Evolutionary conservation across 2,329 filamentous ascomycete species (phyloP).

Genomic region (Ophiostoma pallidulum): DNA sequence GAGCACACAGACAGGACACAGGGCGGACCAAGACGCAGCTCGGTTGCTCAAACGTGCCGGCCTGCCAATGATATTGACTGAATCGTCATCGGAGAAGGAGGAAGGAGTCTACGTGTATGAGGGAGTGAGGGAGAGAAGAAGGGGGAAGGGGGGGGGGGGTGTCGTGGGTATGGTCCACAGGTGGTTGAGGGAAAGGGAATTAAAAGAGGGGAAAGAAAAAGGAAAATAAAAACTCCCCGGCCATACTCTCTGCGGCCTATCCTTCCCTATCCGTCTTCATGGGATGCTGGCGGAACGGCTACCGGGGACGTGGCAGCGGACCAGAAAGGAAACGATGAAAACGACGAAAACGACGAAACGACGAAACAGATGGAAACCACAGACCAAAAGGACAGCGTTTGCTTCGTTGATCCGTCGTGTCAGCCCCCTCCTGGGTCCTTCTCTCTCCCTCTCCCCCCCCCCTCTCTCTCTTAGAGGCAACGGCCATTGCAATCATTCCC

Average conservation of each 20-base stretch:
- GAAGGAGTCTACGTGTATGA: no score
- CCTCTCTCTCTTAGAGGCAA: no score
- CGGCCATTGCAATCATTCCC: no score
- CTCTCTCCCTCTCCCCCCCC: not conserved
- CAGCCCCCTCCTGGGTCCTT: not conserved
- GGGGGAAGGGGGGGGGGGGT: not conserved
- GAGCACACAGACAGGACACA: not conserved
- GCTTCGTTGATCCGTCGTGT: conserved; percentile 3
- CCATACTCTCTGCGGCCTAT: no score
- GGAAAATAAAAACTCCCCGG: no score
- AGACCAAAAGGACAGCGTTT: conserved; percentile 6
- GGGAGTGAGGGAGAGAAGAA: not conserved
- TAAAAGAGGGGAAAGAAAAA: no score
- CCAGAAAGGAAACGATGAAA: not conserved
- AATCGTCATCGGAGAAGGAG: not conserved
- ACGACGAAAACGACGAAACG: not conserved
- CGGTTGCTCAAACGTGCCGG: conserved; percentile 6
- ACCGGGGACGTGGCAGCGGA: conserved; percentile 1
- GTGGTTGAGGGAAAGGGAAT: no score
- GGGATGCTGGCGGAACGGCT: not conserved
- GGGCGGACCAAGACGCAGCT: no score
- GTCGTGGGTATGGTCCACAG: no score
- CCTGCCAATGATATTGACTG: not conserved
- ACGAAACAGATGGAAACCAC: no score
- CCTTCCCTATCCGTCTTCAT: not conserved